Evolutionary conservation across 2,329 filamentous ascomycete species (phyloP), one percentile per base, ranked within the genome.

Genomic region (Trichophyton benhamiae): DNA sequence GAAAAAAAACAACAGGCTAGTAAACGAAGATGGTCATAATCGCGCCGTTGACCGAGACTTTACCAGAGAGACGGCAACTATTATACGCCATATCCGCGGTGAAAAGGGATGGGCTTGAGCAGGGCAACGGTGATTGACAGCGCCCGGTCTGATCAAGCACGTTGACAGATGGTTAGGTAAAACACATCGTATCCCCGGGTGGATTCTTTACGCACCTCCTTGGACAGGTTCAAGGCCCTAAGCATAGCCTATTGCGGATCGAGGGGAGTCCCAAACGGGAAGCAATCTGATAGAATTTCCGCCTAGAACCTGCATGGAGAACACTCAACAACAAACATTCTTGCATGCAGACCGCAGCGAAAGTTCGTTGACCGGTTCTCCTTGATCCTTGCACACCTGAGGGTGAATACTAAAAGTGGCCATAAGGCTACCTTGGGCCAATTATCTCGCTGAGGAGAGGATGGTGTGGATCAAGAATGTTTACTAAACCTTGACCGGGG

Each of bases 181-280:
- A 55, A 9, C 49, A 9, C 49, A 55, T 55, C 46, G 49, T 27
- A 55, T 55, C 25, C 49, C 49, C 27, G 30, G 49, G 49, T 55
- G 49, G 49, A 20, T 55, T 33, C 49, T 33, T 30, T 55, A 8
- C 49, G 33, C 49, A 27, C 49, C 49, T 17, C 30, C 49, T 15
- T 30, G 27, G 27, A 53, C 13, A 22, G 44, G 20, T 46, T 20
- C 6, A 48, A 48, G 17, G 44, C 49, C 25, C 30, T 20, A 55
- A 55, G 17, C 27, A 55, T 55, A 55, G 49, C 49, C 49, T 55
- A 55, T 55, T 55, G 49, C 49, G 49, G 49, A 55, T 36, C 49
- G 49, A 55, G 49, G 33, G 46, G 46, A 55, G 49, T 36, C 49
- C 49, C 15, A 17, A 55, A 55, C 4, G 27, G 49, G 49, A 55